Conservation (phyloP, 1,284 basidiomycete species). For the Melanopsichium pennsylvanicum region DNA sequence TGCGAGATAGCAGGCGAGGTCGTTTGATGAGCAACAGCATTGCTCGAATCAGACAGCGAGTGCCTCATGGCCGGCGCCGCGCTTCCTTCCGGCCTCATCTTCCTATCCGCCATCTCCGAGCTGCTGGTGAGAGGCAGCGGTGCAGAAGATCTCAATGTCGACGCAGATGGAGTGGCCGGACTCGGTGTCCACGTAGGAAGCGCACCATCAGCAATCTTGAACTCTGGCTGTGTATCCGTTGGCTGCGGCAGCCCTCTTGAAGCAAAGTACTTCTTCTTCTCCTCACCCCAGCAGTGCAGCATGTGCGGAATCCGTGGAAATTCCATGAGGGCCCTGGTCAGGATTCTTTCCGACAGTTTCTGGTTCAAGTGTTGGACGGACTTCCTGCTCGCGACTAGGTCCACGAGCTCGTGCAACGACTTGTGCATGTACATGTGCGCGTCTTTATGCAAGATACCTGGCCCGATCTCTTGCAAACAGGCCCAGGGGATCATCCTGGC, state of each 20-base stretch:
- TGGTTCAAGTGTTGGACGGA: constrained; percentile 11
- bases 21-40: background rate
- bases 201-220: constrained; percentile 18
- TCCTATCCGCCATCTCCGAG: no score
- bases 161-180: background rate
- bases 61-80: constrained; percentile 2
- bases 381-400: constrained; percentile 12
- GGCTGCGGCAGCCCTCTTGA: constrained; percentile 13
- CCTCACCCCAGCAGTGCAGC: constrained; percentile 29
- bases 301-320: constrained; percentile 39
- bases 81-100: no score
- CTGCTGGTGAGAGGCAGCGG: no score
- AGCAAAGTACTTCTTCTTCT: constrained; percentile 24
- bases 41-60: background rate
- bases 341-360: constrained; percentile 17
- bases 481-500: constrained; percentile 34
- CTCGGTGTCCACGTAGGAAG: background rate
- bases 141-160: background rate
- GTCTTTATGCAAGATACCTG: constrained; percentile 19
- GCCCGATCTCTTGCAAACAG: constrained; percentile 25
- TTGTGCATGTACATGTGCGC: constrained; percentile 12
- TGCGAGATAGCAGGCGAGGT: background rate
- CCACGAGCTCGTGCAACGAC: constrained; percentile 27
- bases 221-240: constrained; percentile 29
- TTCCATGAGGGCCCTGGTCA: constrained; percentile 35